These are phyloP conservation scores for Lactarius indigo DNA, from an alignment of 768 basidiomycete genomes.

Conservation along the genomic window DNA sequence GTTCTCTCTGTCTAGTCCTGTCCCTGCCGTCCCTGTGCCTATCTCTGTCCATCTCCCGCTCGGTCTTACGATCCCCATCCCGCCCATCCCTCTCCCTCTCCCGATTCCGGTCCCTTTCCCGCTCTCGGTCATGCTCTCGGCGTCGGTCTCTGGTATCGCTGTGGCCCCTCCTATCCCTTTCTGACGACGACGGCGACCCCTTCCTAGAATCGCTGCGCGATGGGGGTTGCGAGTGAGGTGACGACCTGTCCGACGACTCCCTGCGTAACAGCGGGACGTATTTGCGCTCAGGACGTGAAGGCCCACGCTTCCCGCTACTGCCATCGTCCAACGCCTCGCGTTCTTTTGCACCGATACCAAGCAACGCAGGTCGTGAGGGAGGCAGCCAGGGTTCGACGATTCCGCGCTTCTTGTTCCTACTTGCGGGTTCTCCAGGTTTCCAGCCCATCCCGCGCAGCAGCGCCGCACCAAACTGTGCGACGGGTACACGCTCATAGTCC, in stretches of 20 bases:
- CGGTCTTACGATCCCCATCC: background rate
- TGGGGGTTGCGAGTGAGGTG: constrained; percentile 6
- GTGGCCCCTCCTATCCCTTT: constrained; percentile 5
- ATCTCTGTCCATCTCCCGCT: constrained; percentile 29
- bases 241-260: constrained; percentile 44
- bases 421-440: constrained; percentile 76
- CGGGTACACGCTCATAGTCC: constrained; percentile 66
- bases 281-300: constrained; percentile 65
- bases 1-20: constrained; percentile 1
- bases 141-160: background rate
- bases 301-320: constrained; percentile 42
- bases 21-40: constrained; percentile 8
- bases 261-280: constrained; percentile 82
- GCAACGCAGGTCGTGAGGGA: constrained; percentile 71
- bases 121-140: constrained; percentile 6
- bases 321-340: constrained; percentile 70
- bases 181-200: constrained; percentile 30
- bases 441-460: constrained; percentile 96
- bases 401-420: constrained; percentile 48
- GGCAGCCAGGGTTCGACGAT: constrained; percentile 82
- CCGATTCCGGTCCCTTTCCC: background rate
- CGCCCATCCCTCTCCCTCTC: constrained; percentile 10
- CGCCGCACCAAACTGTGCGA: constrained; percentile 63
- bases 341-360: constrained; percentile 95
- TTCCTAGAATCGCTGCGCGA: constrained; percentile 20